phyloP scores from a whole-genome alignment of 2,329 filamentous ascomycete species.

The Colletotrichum acutatum region DNA sequence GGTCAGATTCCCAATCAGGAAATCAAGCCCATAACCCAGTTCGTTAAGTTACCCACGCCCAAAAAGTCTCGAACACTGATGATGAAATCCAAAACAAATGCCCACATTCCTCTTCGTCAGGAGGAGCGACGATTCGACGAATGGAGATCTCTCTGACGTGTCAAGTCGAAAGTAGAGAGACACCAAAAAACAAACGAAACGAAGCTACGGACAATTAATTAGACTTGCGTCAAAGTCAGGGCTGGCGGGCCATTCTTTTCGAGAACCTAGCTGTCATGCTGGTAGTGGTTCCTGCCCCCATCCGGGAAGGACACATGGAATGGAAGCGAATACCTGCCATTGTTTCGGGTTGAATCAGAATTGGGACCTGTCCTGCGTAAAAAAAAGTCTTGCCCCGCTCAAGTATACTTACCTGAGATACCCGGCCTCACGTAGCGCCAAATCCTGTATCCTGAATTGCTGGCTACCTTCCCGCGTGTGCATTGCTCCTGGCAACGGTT shows the following conservation, averaged over 20 bases:
- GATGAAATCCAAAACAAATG: neutral
- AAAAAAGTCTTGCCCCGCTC: too few species aligned
- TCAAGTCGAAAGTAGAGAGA: neutral
- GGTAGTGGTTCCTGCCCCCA: too few species aligned
- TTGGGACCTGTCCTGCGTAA: too few species aligned
- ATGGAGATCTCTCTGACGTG: neutral
- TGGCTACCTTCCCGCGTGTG: neutral
- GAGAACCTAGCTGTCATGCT: neutral
- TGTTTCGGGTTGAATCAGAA: conserved; percentile 14
- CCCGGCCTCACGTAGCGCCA: too few species aligned
- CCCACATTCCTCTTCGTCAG: neutral
- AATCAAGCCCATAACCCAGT: neutral
- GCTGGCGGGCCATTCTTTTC: neutral
- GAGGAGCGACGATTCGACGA: neutral
- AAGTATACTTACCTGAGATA: too few species aligned
- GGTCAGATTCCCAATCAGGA: neutral
- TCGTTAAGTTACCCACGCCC: neutral
- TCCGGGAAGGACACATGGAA: neutral
- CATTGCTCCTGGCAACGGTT: neutral
- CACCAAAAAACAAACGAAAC: neutral
- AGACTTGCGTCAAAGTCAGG: neutral
- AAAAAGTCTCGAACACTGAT: neutral
- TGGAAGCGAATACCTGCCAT: neutral
- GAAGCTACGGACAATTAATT: neutral
- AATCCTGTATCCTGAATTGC: too few species aligned